Base-by-base conservation (phyloP, 495 filamentous ascomycete species). In the Hypoxylon fuscum region DNA sequence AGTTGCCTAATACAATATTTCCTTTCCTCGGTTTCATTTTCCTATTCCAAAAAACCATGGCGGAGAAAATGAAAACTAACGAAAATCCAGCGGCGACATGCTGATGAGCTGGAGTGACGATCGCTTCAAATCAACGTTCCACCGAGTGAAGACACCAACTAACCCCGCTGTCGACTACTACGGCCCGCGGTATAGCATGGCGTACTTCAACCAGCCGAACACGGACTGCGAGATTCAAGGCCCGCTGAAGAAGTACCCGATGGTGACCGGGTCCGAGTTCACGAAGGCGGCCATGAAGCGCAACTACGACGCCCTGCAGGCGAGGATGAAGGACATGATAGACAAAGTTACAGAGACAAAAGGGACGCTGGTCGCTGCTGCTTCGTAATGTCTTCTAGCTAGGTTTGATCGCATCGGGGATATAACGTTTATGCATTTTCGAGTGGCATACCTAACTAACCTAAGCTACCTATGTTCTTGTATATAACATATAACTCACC, bases 41-140 rank as follows among this genome's bases (percentile, higher is more conserved):
- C 27, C 20, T 20, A 5, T 10, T 23, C 27, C 47, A 32, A 18
- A 38, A 23, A 5, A 17, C 20, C 11, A 7, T 18, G 15, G 5
- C 15, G 3, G 1, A 8, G 37, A 15, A 40, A 40, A 40, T 20
- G 6, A 20, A 40, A 40, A 40, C 37, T 40, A 40, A 40, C 37
- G 15, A 34, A 38, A 42, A 71, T 2, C n/a, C 32, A 38, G 71
- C 55, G 87, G 87, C 11, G 86, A 89, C 67, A 74, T 89, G 63
- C 77, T 90, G 22, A 88, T 89, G 86, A 82, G 77, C 11, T 89
- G 87, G 85, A 86, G 81, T 42, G 87, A 89, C 61, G 87, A 89
- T 66, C 79, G 86, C 25, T 87, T 89, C 72, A 88, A 88, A 72
- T 85, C 81, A 38, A 85, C 83, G 0, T 86, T 86, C 47, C 86